These are phyloP conservation scores for Lanmaoa pseudosensibilis DNA, from an alignment of 768 basidiomycete species.

Conservation along the genomic window DNA sequence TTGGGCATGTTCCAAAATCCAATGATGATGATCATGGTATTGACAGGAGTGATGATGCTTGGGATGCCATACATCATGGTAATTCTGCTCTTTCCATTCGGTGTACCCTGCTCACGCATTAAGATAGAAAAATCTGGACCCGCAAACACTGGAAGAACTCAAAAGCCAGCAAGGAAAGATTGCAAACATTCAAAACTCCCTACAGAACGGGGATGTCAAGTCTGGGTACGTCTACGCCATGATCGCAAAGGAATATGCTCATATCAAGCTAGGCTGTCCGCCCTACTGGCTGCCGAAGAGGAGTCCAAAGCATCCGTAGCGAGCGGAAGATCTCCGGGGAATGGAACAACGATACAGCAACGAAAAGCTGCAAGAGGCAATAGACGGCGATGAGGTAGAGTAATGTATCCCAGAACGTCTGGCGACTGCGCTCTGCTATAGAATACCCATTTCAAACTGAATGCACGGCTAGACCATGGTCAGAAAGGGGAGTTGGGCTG, in stretches of 20 bases:
- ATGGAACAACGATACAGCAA: slow-evolving; percentile 25
- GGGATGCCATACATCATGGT: slow-evolving; percentile 79
- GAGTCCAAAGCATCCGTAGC: slow-evolving; percentile 33
- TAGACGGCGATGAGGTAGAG: slow-evolving; percentile 31
- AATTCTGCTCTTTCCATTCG: slow-evolving; percentile 6
- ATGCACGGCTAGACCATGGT: neutral
- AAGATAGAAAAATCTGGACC: slow-evolving; percentile 72
- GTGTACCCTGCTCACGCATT: slow-evolving; percentile 8
- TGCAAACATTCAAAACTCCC: slow-evolving; percentile 51
- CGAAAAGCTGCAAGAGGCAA: slow-evolving; percentile 39
- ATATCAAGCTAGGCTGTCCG: slow-evolving; percentile 40
- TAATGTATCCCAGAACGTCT: neutral
- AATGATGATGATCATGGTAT: slow-evolving; percentile 79
- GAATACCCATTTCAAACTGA: neutral
- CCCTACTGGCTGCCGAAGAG: slow-evolving; percentile 42
- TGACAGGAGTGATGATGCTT: slow-evolving; percentile 65
- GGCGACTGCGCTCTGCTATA: slow-evolving; percentile 6
- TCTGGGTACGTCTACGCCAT: slow-evolving; percentile 45
- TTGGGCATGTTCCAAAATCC: slow-evolving; percentile 77
- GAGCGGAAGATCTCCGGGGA: slow-evolving; percentile 19
- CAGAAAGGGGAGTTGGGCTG: slow-evolving; percentile 14
- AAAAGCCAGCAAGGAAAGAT: slow-evolving; percentile 60
- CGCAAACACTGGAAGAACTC: slow-evolving; percentile 63
- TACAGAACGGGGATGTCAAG: slow-evolving; percentile 59
- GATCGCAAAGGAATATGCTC: slow-evolving; percentile 1